Conservation (phyloP, 257 asterid species). For the Solanum lycopersicoides region DNA sequence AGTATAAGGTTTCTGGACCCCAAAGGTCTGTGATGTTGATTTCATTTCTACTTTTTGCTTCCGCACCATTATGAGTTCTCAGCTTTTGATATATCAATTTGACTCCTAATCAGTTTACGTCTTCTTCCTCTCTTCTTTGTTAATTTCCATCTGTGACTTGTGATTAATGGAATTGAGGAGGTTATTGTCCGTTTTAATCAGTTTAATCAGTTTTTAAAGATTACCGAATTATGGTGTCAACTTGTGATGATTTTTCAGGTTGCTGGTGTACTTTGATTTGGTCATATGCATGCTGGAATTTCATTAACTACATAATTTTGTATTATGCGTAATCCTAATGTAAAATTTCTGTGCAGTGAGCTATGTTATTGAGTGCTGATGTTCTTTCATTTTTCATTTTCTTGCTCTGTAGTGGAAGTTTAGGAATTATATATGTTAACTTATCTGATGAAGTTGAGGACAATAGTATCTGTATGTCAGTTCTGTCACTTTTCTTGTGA, state of each 20-base stretch:
- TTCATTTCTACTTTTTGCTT: neutral
- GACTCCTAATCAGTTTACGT: neutral
- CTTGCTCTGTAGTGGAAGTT: neutral
- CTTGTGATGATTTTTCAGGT: neutral
- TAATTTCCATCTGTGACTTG: neutral
- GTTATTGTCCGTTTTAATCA: neutral
- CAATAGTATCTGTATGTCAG: neutral
- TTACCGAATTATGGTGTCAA: neutral
- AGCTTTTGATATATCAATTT: neutral
- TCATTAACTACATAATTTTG: neutral
- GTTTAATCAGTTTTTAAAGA: neutral
- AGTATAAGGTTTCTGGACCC: conserved; percentile 67
- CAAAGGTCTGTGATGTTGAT: conserved; percentile 43
- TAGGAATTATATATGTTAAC: neutral
- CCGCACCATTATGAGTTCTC: neutral
- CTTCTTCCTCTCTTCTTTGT: neutral
- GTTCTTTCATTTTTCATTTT: neutral
- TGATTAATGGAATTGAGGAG: neutral
- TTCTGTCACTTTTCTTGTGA: neutral
- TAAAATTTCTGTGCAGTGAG: neutral
- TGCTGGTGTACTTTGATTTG: neutral
- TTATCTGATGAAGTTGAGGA: neutral
- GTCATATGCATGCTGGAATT: neutral
- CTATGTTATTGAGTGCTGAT: neutral
- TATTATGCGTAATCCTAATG: neutral